phyloP scores from a whole-genome alignment of 1,284 basidiomycete species.

The Cryptococcus wingfieldii region DNA sequence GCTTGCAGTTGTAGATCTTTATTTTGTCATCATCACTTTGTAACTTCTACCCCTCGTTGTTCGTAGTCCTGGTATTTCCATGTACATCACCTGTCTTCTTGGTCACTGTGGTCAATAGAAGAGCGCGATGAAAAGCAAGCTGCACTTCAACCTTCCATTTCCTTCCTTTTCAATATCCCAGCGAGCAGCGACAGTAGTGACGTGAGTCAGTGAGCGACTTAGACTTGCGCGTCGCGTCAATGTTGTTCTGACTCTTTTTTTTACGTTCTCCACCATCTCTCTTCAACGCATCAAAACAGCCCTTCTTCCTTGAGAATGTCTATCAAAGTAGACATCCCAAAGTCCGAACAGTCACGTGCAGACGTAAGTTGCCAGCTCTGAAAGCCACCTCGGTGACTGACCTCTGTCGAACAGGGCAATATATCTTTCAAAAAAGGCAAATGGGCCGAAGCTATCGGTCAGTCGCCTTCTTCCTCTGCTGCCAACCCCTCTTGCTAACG shows the following conservation, averaged over 20 bases:
- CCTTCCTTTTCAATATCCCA: too few species aligned
- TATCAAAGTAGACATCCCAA: conserved; percentile 12
- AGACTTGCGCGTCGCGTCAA: too few species aligned
- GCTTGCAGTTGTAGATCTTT: too few species aligned
- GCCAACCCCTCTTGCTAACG: neutral
- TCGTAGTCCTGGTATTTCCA: too few species aligned
- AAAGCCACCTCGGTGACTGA: neutral
- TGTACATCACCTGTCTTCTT: too few species aligned
- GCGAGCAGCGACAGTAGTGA: too few species aligned
- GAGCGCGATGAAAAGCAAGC: neutral
- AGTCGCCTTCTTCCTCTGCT: conserved; percentile 1
- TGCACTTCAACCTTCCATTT: too few species aligned
- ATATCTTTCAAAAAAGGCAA: conserved; percentile 43
- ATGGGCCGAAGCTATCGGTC: conserved; percentile 44
- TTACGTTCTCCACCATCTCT: neutral
- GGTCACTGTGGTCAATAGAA: neutral
- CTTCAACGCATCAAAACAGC: neutral
- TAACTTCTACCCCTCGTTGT: too few species aligned
- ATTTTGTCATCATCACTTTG: too few species aligned
- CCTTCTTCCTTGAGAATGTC: conserved; percentile 4
- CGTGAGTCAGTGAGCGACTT: too few species aligned
- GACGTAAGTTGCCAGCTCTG: conserved; percentile 8
- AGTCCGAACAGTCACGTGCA: conserved; percentile 12
- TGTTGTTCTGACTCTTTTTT: too few species aligned
- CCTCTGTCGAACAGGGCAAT: conserved; percentile 36